Base-by-base conservation (phyloP, 1,284 basidiomycete genomes). In the Lentinus polychrous region DNA sequence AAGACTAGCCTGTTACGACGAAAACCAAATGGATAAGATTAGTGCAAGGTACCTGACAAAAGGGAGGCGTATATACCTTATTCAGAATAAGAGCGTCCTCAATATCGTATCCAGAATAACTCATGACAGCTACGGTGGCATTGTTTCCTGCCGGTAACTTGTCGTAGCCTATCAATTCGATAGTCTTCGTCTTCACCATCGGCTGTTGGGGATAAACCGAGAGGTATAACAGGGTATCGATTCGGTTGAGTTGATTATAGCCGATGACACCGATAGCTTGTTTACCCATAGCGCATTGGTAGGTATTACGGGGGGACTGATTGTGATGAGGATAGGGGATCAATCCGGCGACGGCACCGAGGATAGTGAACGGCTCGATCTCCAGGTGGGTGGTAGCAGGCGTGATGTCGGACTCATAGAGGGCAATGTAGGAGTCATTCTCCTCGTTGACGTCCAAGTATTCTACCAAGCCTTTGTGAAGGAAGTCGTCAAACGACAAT, bases 271-370 rank as follows among this genome's bases (percentile, higher is more conserved):
- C 96, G 54, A 99, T 98, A 0, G 96, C 96, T 74, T 99, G 96
- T 73, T 99, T 99, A 54, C 96, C 96, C 96, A 99, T 99, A 46
- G 96, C 96, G 64, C 96, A 99, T 73, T 99, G 94, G 64, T 99
- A 99, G 1, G 96, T 99, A 63, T 99, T 98, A 49, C 96, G 85
- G 3, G 97, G 96, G 2, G 94, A 98, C 65, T 99, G 97, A 63
- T 99, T 99, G 69, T 99, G 96, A 64, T 99, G 96, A 0, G 97
- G 96, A 63, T 99, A 99, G 8, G 96, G 96, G 61, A 99, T 99
- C 17, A 99, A 79, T 34, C 97, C 96, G 5, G 96, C 96, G 37
- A 98, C 95, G 15, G 94, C 96, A 7, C 96, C 96, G 14, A 99
- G 82, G 48, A 99, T 77, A 1, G 96, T 99, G 70, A 99, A 99